Percentiles rank a stretch among this genome's conserved stretches.
These are phyloP conservation scores for Teunomyces pallodes DNA, from an alignment of 805 yeast genomes.

Conservation along the genomic window DNA sequence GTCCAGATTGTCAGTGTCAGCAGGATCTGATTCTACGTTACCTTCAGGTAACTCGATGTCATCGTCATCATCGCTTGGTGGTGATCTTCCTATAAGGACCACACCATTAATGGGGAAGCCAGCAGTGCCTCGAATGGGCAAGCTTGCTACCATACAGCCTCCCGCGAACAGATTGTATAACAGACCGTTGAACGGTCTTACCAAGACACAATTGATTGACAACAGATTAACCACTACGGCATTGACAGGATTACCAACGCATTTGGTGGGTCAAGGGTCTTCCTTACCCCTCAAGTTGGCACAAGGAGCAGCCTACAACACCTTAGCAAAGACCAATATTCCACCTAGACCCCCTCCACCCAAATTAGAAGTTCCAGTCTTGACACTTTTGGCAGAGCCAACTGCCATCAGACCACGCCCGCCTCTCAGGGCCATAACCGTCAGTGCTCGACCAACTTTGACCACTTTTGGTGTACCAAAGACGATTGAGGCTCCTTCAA, in stretches of 20 bases:
- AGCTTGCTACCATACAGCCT: conserved; percentile 45
- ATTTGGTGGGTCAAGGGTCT: conserved; percentile 16
- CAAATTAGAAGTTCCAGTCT: conserved; percentile 31
- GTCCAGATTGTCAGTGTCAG: conserved; percentile 4
- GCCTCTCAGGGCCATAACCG: conserved; percentile 30
- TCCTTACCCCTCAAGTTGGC: conserved; percentile 15
- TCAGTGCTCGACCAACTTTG: conserved; percentile 15
- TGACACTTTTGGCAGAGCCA: conserved; percentile 24
- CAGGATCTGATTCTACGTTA: conserved; percentile 2
- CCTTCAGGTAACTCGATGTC: conserved; percentile 2
- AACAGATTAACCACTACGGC: conserved; percentile 19
- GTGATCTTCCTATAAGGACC: conserved; percentile 9
- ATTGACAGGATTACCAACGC: conserved; percentile 19
- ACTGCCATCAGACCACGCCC: conserved; percentile 14
- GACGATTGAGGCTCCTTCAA: conserved; percentile 27
- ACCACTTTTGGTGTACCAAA: conserved; percentile 33
- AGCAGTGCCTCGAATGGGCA: conserved; percentile 41
- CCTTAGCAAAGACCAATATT: conserved; percentile 10
- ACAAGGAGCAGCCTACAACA: conserved; percentile 13
- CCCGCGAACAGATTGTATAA: conserved; percentile 38
- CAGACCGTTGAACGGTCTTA: conserved; percentile 15
- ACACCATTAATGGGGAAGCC: conserved; percentile 34
- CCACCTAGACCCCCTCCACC: conserved; percentile 37
- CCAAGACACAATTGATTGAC: conserved; percentile 18
- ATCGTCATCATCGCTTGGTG: conserved; percentile 4